Evolutionary conservation across 2,329 filamentous ascomycete genomes (phyloP), one percentile per base, ranked within the genome.

Genomic region (Septoria petroselini): DNA sequence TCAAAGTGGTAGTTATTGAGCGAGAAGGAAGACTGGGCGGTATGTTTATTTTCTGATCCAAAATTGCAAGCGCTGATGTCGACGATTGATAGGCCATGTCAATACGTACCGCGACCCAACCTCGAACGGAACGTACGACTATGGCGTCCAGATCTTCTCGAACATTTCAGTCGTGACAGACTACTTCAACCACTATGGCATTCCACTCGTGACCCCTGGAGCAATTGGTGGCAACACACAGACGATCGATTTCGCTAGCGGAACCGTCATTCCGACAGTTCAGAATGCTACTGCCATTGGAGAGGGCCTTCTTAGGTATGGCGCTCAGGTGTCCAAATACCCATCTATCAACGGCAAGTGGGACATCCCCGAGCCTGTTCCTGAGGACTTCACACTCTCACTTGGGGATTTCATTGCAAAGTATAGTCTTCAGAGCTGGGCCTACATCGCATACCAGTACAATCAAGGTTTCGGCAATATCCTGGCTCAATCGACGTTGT

Each of bases 391-490:
- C 1, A 59, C 74, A 15, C 60, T 77, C 3, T 69, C 74, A 2
- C 79, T 75, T 49, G 69, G 72, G 14, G 67, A 76, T 3, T 78
- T 78, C 48, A 65, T 74, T 9, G 59, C 65, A 27, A 78, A 79
- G 60, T 71, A 78, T 60, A 60, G 66, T n/a, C 61, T 80, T 4
- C 60, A 68, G 15, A 71, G 67, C 21, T 64, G 72, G 2, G 65
- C 76, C 1, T 67, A 65, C n/a, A 63, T 68, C 6, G 66, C 76
- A 12, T 74, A 68, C 52, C 57, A 59, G 11, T 70, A 70, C 48
- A 68, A 70, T 17, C 68, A 76, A 41, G 76, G 74, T 2, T 56
- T 74, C 1, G 72, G 72, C 12, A 71, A 77, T 52, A 65, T 76
- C 30, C 61, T 73, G 4, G 64, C 67, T 3, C 55, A 67, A 8